Base-by-base conservation (phyloP, 108 stramenopile genomes). In the Cyclotella baltica region DNA sequence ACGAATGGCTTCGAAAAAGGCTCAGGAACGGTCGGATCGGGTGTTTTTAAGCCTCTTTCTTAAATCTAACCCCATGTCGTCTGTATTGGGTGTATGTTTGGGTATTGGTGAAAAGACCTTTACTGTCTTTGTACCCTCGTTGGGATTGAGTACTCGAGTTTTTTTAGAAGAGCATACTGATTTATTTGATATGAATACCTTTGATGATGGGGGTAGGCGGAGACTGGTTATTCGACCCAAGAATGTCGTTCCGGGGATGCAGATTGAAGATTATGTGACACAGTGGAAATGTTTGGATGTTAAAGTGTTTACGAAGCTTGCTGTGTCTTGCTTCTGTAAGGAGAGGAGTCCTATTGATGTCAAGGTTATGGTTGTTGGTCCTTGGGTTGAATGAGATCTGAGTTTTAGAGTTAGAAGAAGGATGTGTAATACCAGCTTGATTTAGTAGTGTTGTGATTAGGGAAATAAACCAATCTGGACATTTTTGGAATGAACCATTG, bases 11-110 rank as follows among this genome's bases (percentile, higher is more conserved):
- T 88, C 95, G 29, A 95, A 96, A 61, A 91, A 92, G 62, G 96
- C 97, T 0, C 93, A 94, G 72, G 97, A 98, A 34, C 70, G 92
- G 9, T 91, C 90, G 62, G 96, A 96, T 72, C 65, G 85, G 3
- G 90, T 96, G 40, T 98, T 96, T 72, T 75, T 98, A 56, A 88
- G 94, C 3, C 75, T 98, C 4, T 96, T 85, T 72, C 73, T 98
- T 1, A 79, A 85, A 36, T 59, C 77, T 27, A 67, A 92, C 70
- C 93, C 94, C 5, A 85, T 92, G 29, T 59, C 76, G 27, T 75
- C 71, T 22, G 68, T 76, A 19, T 72, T 96, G 55, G 96, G 89
- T 13, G 80, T 94, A 34, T 92, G 93, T 23, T 47, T 92, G 1
- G 86, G 92, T n/a, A 83, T 96, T 22, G 96, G 96, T 0, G 83